Base-by-base conservation (phyloP, 768 basidiomycete species). In the Kwoniella pini region DNA sequence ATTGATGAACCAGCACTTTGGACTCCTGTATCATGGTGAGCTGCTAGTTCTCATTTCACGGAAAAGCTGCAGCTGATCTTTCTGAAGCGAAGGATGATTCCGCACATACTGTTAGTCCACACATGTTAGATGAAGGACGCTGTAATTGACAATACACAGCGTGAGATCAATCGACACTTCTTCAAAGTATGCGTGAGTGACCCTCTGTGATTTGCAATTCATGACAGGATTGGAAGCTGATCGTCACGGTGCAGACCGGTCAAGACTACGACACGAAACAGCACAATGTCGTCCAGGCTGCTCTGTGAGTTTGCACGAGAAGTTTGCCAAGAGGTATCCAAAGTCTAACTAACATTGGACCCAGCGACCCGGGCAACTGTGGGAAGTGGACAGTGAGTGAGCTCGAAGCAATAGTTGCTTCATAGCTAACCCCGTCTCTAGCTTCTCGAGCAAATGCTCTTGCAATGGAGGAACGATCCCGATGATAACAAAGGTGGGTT, bases 21-120 rank as follows among this genome's bases (percentile, higher is more conserved):
- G 84, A 0, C 79, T 98, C 21, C 88, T 98, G 39, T 82, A 95
- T 40, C 93, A 91, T 52, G 83, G 93, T 90, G 63, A 49, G 78
- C 65, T 28, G 22, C n/a, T n/a, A 36, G 9, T 22, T 11, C 28
- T 19, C n/a, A 7, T 21, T 36, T 4, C 11, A 43, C 36, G 4
- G 33, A 11, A 27, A 46, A 10, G 49, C 17, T 43, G 38, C 22
- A n/a, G 42, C 26, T 12, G 6, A 46, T 7, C 39, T 24, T n/a
- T 26, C 11, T 21, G 6, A 61, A 91, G 90, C 86, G 5, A 84
- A 79, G 22, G 88, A 91, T 69, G 86, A 81, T 11, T 77, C 81
- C 0, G 88, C 88, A 31, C 90, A 90, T 42, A 82, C 64, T n/a
- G 70, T 69, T 38, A 44, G 65, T 56, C 19, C 27, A 13, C 21